Evolutionary conservation across 2,329 filamentous ascomycete genomes (phyloP).

Genomic region (Aspergillus unguis): DNA sequence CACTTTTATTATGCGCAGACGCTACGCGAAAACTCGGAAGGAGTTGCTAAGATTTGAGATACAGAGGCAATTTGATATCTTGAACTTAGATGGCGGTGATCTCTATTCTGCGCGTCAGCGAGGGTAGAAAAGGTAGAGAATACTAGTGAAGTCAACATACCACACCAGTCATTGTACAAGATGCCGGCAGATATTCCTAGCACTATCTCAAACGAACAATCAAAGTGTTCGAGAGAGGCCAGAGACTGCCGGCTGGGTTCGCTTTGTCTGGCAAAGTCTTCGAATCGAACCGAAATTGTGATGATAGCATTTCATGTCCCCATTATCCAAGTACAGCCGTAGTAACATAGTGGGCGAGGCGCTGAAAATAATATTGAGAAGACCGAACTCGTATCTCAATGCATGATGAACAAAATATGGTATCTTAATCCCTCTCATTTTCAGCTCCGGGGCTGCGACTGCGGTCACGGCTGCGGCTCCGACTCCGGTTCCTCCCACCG

Average conservation of each 20-base stretch:
- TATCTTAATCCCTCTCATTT: conserved; percentile 31
- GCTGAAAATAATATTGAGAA: neutral
- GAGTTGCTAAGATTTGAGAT: neutral
- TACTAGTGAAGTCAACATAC: conserved; percentile 19
- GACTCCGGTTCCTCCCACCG: conserved; percentile 40
- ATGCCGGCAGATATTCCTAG: conserved; percentile 26
- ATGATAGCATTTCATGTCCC: conserved; percentile 1
- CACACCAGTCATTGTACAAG: conserved; percentile 23
- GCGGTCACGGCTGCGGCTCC: conserved; percentile 46
- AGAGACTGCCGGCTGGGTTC: conserved; percentile 24
- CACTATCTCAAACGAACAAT: neutral
- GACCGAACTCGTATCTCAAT: conserved; percentile 1
- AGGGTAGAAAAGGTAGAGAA: neutral
- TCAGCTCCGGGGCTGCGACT: conserved; percentile 45
- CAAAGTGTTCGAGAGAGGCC: neutral
- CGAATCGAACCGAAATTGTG: neutral
- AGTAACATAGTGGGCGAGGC: neutral
- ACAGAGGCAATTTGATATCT: conserved; percentile 7
- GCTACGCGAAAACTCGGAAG: conserved; percentile 10
- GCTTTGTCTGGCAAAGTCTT: conserved; percentile 2
- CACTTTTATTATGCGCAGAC: conserved; percentile 3
- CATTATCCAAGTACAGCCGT: neutral
- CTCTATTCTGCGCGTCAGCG: conserved; percentile 21
- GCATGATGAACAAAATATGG: neutral
- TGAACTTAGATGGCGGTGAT: conserved; percentile 5